A percentile compares a stretch with the other conserved stretches of the same genome.
Conservation (phyloP, 73 alveolate species). For the Blepharisma japonicum region DNA sequence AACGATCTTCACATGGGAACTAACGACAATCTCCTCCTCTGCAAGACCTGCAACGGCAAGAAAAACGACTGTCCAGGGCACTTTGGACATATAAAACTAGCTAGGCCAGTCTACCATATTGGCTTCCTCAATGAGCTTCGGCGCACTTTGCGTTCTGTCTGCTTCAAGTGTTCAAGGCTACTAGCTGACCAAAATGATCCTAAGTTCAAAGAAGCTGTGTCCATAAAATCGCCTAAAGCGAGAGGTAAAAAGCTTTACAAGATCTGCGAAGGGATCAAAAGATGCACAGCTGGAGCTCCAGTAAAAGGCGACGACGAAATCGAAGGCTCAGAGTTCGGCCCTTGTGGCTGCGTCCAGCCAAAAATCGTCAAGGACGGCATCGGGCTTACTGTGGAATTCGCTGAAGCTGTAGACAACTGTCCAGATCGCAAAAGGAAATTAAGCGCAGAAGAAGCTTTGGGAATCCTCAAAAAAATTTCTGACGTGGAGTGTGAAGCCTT, state of each 20-base stretch:
- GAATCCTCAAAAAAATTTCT: constrained; percentile 54
- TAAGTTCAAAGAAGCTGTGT: constrained; percentile 47
- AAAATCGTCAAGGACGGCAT: constrained; percentile 53
- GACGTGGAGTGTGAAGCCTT: constrained; percentile 63
- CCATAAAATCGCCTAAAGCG: constrained; percentile 65
- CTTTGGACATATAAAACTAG: constrained; percentile 88
- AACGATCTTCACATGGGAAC: constrained; percentile 92
- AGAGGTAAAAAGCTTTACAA: constrained; percentile 63
- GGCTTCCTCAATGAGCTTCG: constrained; percentile 76
- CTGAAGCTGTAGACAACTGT: constrained; percentile 43
- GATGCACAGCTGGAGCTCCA: constrained; percentile 50
- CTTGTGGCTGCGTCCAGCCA: constrained; percentile 84
- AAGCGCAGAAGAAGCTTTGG: constrained; percentile 70
- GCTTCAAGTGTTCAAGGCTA: constrained; percentile 29
- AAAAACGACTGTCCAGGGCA: constrained; percentile 94
- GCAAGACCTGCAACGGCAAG: constrained; percentile 82
- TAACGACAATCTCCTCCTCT: constrained; percentile 67
- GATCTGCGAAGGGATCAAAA: constrained; percentile 58
- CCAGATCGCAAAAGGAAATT: constrained; percentile 55
- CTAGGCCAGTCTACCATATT: constrained; percentile 80
- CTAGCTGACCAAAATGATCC: constrained; percentile 51
- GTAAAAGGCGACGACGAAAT: constrained; percentile 38
- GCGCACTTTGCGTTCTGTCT: constrained; percentile 78
- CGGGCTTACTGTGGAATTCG: constrained; percentile 48
- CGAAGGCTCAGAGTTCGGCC: constrained; percentile 37